Base-by-base conservation (phyloP, 106 monocot species). In the Acorus gramineus region DNA sequence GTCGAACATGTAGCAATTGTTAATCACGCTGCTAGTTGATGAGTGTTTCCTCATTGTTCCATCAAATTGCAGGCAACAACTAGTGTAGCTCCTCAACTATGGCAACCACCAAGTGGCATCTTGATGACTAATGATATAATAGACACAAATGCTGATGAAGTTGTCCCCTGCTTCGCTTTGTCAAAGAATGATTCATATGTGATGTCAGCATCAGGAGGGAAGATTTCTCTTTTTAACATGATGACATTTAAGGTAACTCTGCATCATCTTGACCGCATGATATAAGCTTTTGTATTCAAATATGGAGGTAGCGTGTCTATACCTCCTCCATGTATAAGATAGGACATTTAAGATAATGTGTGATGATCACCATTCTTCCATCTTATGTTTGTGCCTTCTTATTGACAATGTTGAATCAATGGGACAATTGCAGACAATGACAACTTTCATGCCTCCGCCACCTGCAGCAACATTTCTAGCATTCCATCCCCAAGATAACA, bases 171-270 rank as follows among this genome's bases (percentile, higher is more conserved):
- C 73, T 79, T 89, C 68, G 88, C 84, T 44, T 71, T 84, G 52
- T 89, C 88, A 65, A 89, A 89, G 67, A 89, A 84, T 50, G 88
- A 84, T 73, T 89, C 78, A 8, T 89, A 89, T 74, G 84, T 84
- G 49, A 81, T 84, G 79, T 89, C 88, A 9, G 84, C 88, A 69
- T 89, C 84, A 11, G 88, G 88, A n/a, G 88, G 88, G 46, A 84
- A 84, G 59, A 79, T 89, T 53, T 89, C 84, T 3, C 62, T 89
- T 7, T 89, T 84, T 71, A 84, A 89, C 50, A 84, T 84, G 84
- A 79, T 81, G 81, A 89, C 88, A 46, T 89, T 84, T 64, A 84
- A 84, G 84, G 88, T 84, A 64, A 9, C 50, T 3, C 4, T 14
- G 4, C 2, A 2, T n/a, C 45, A 46, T 65, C 4, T 42, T 57